Percentiles rank a stretch among this genome's conserved stretches.
phyloP scores from a whole-genome alignment of 2,329 filamentous ascomycete species.

The Pestalotiopsis sp. region DNA sequence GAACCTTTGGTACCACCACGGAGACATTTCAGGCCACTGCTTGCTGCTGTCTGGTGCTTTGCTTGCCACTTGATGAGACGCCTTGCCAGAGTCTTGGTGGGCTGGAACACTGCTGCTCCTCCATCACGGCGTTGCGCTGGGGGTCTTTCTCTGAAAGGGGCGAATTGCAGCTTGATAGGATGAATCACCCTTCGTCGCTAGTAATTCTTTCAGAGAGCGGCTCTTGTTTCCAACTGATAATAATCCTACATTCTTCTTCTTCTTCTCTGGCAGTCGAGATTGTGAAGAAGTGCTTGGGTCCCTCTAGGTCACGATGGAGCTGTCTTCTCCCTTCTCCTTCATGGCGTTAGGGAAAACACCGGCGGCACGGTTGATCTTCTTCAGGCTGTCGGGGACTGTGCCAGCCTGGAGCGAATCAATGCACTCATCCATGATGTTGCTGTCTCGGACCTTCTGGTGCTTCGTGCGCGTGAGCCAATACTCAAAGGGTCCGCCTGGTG shows the following conservation, averaged over 20 bases:
- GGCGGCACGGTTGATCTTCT: constrained; percentile 37
- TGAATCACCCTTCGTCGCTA: no score
- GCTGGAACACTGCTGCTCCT: no score
- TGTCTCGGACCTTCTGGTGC: constrained; percentile 36
- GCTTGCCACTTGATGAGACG: no score
- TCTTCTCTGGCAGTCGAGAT: neutral
- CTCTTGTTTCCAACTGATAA: neutral
- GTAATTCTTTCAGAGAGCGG: no score
- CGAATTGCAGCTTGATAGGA: no score
- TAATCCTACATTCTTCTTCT: neutral
- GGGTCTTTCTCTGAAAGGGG: no score
- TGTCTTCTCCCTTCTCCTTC: constrained; percentile 3
- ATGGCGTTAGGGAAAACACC: constrained; percentile 32
- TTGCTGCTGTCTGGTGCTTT: no score
- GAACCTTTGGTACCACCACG: no score
- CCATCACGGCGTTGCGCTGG: no score
- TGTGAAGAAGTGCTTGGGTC: neutral
- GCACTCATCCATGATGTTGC: constrained; percentile 36
- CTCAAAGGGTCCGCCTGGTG: constrained; percentile 44
- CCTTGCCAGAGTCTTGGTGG: no score
- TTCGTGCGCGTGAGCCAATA: constrained; percentile 49
- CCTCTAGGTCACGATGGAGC: neutral
- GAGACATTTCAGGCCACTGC: no score
- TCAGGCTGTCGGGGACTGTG: constrained; percentile 37
- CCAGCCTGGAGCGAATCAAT: constrained; percentile 38